Percentiles rank a stretch among this genome's conserved stretches.
phyloP scores from a whole-genome alignment of 1,284 basidiomycete species.

The Psilocybe mexicana region DNA sequence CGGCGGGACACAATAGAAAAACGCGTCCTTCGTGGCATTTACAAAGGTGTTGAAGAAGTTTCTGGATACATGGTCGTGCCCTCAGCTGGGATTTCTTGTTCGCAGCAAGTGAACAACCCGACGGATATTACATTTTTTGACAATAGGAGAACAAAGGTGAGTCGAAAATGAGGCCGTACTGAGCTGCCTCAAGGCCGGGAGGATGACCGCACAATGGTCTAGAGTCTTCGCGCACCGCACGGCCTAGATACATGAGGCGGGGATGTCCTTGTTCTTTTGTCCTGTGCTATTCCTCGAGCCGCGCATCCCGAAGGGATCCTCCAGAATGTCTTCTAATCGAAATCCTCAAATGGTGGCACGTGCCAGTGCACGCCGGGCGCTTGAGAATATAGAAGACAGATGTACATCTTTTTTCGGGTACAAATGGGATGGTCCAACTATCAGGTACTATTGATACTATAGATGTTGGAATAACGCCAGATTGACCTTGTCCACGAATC shows the following conservation, averaged over 20 bases:
- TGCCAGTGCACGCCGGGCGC: background rate
- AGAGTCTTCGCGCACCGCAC: background rate
- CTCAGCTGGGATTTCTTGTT: too few relatives aligned
- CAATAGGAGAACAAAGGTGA: background rate
- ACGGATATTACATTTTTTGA: background rate
- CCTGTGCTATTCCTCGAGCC: background rate
- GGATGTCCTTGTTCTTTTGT: background rate
- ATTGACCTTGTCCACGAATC: slow-evolving; percentile 22
- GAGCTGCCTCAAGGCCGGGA: background rate
- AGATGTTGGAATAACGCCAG: slow-evolving; percentile 3
- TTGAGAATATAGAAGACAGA: background rate
- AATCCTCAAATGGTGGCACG: too few relatives aligned
- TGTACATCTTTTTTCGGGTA: too few relatives aligned
- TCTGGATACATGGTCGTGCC: too few relatives aligned
- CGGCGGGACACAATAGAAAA: too few relatives aligned
- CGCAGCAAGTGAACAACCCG: background rate
- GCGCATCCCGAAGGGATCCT: background rate
- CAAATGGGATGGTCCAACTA: background rate
- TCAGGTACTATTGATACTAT: background rate
- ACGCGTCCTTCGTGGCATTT: too few relatives aligned
- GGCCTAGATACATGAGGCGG: background rate
- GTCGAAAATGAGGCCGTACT: background rate
- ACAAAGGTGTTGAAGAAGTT: too few relatives aligned
- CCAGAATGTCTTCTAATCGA: background rate
- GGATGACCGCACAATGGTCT: background rate